A percentile compares a stretch with the other conserved stretches of the same genome.
Conservation (phyloP, 805 yeast genomes). For the Wickerhamiella shivajii region DNA sequence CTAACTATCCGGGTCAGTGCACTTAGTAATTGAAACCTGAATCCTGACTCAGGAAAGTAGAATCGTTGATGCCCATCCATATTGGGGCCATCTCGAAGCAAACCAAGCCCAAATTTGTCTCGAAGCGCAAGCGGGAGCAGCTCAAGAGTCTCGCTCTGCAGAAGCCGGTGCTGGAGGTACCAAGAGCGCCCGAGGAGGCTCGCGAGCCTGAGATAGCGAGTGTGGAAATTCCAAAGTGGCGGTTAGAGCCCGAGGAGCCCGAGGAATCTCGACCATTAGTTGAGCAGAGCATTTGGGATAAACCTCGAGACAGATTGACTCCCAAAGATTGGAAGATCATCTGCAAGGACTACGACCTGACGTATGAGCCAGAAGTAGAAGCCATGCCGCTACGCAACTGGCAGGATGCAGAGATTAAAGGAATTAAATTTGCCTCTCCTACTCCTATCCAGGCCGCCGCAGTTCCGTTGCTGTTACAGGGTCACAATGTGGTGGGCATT, state of each 20-base stretch:
- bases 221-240: constrained; percentile 15
- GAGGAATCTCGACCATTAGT: too few species aligned
- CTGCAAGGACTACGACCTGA: constrained; percentile 60
- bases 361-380: constrained; percentile 31
- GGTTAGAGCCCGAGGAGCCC: constrained; percentile 9
- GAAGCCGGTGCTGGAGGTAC: constrained; percentile 15
- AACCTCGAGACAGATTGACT: constrained; percentile 49
- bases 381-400: constrained; percentile 58
- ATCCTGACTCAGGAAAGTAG: too few species aligned
- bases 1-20: too few species aligned
- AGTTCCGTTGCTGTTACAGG: constrained; percentile 49
- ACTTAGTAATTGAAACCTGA: too few species aligned
- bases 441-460: constrained; percentile 88
- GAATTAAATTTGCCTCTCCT: constrained; percentile 43
- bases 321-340: constrained; percentile 82
- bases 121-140: constrained; percentile 7
- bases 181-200: constrained; percentile 8
- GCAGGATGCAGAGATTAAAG: constrained; percentile 36
- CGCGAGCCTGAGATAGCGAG: constrained; percentile 10
- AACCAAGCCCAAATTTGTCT: constrained; percentile 9
- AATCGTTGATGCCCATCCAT: constrained; percentile 2
- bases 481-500: constrained; percentile 66
- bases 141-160: constrained; percentile 12
- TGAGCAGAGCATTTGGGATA: constrained; percentile 41
- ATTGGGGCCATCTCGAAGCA: constrained; percentile 1